Base-by-base conservation (phyloP, 306 rosid genomes). In the Carpinus viminea region DNA sequence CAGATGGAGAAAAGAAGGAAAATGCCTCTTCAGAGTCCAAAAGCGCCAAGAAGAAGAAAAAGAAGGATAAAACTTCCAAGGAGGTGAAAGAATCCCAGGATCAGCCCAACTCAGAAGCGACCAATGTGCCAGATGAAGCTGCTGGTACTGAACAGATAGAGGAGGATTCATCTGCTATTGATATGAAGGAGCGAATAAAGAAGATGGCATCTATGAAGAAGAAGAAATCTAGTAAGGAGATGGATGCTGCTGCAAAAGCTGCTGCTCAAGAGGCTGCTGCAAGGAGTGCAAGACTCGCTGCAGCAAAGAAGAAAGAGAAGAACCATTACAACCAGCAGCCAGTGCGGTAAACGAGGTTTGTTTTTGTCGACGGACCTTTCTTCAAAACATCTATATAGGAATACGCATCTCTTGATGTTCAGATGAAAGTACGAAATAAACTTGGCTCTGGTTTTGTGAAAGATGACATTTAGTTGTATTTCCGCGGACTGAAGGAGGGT, bases 321-420 rank as follows among this genome's bases (percentile, higher is more conserved):
- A 90, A 70, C 83, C 99, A 95, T 85, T 95, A 93, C 79, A 95
- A 93, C 80, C 97, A 95, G 82, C 99, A 93, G 72, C 99, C 96
- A 1, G 84, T 91, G 78, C 94, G 96, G 89, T 95, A 87, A 83
- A 84, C 24, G 2, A 18, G 11, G 31, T 8, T 38, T 68, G 31
- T 8, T 38, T 68, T 68, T 68, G 72, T 38, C 5, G 48, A 65
- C 73, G 36, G 55, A 71, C 48, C 74, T 74, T 65, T 73, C 80
- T 72, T 84, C 82, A 76, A 24, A 24, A 70, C 88, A 74, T 71
- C 81, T 53, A 80, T 70, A 84, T 87, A 83, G 70, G 92, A 88
- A 87, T 86, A 78, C 83, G 92, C 78, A 83, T 85, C 84, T 86
- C 72, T 62, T 78, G 79, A 84, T 92, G 93, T 90, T 88, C 88